Base-by-base conservation (phyloP, 2,329 filamentous ascomycete species). In the Colletotrichum melonis region DNA sequence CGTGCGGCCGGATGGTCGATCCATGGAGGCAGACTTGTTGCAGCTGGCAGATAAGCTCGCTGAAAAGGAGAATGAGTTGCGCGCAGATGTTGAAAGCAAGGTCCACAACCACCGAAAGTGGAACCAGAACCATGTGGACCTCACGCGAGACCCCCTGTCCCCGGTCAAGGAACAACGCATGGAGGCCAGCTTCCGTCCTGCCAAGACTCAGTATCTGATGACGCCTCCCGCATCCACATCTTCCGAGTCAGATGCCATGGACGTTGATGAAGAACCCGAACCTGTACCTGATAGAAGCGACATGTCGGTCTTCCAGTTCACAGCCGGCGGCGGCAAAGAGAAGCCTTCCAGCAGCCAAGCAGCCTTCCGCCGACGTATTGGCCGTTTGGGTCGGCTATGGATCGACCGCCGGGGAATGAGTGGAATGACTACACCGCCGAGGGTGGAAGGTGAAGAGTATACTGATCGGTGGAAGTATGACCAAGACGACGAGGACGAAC, bases 81-180 rank as follows among this genome's bases (percentile, higher is more conserved):
- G 93, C 75, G 88, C 88, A 76, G 95, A 97, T 79, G 94, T 98
- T 81, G 94, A 97, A 82, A 91, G 91, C 78, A 96, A 97, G 83
- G 92, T 97, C 67, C 89, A 93, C 78, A 96, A 97, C 83, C 96
- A 98, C 84, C 91, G 93, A 78, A 92, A 93, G 81, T 98, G 96
- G 95, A 98, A 98, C 83, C 89, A 94, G 78, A 93, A 94, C 79
- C 95, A 94, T 86, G 90, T 97, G 78, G 95, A 98, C 84, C 89
- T 95, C 80, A 98, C 96, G 74, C 92, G 92, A 85, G 92, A 92
- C 76, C 95, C 96, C 63, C 89, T 98, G 76, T 94, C 94, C 63
- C 95, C 95, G 26, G 91, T 94, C 56, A 87, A 90, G 78, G 92
- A 94, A 72, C 87, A 90, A 76, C 86, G 85, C 55, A 86, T 87